Evolutionary conservation across 2,329 filamentous ascomycete genomes (phyloP).

Genomic region (Penicillium sp.): DNA sequence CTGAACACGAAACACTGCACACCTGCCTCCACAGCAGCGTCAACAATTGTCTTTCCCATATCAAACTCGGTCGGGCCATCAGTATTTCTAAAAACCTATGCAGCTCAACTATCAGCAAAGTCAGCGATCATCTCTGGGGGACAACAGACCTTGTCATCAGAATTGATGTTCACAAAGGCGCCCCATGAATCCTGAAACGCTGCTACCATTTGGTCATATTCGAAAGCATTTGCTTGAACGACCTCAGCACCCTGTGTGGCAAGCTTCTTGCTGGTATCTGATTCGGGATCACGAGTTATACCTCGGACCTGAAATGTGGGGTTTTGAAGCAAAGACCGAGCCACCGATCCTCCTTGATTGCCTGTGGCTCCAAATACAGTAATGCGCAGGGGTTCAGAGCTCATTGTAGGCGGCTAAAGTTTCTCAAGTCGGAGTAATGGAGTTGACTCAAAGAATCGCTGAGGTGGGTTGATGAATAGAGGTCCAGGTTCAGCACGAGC

Average conservation of each 20-base stretch:
- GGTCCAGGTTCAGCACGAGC: too few relatives aligned
- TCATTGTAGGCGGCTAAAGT: not conserved
- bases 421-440: not conserved
- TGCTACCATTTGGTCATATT: conserved; percentile 18
- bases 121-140: not conserved
- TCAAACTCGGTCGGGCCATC: conserved; percentile 36
- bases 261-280: conserved; percentile 22
- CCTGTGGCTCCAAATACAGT: conserved; percentile 22
- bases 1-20: conserved; percentile 43
- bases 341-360: conserved; percentile 32
- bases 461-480: too few relatives aligned
- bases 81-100: conserved; percentile 1
- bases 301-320: conserved; percentile 25
- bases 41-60: conserved; percentile 39
- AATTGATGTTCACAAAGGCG: conserved; percentile 27
- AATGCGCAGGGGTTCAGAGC: not conserved
- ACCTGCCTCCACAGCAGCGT: conserved; percentile 36
- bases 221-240: conserved; percentile 23
- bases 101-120: not conserved
- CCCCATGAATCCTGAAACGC: conserved; percentile 27
- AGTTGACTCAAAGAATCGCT: too few relatives aligned
- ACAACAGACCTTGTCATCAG: conserved; percentile 19
- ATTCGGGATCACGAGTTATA: conserved; percentile 30
- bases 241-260: conserved; percentile 26
- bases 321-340: conserved; percentile 27